Evolutionary conservation across 139 green algal species (phyloP).

Genomic region (Chlamydomonas incerta): DNA sequence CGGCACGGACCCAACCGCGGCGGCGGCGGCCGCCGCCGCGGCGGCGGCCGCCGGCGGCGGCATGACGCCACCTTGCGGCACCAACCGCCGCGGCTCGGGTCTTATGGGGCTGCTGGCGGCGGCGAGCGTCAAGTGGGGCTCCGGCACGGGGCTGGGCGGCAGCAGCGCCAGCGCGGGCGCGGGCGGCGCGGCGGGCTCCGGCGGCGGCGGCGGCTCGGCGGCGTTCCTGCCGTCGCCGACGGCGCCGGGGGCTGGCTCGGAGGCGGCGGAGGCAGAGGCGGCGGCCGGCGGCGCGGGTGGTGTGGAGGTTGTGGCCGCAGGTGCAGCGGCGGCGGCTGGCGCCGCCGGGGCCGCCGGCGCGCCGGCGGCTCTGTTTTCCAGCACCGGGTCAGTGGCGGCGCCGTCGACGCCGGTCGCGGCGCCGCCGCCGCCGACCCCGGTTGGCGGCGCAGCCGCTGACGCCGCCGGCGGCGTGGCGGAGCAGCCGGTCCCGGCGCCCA

Average conservation of each 20-base stretch:
- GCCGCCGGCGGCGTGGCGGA: not conserved
- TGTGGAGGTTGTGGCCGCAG: not conserved
- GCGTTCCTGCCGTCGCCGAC: not conserved
- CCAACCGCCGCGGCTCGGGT: not conserved
- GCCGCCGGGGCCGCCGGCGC: constrained; percentile 39
- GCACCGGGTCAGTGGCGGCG: not conserved
- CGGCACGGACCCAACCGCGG: too few species aligned
- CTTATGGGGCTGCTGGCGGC: not conserved
- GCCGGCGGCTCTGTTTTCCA: not conserved
- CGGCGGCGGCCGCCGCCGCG: not conserved
- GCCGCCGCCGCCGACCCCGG: not conserved
- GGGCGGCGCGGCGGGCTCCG: constrained; percentile 47
- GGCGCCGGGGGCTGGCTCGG: too few species aligned
- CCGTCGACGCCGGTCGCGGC: not conserved
- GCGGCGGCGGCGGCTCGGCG: not conserved
- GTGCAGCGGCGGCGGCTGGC: not conserved
- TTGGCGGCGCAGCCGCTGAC: not conserved
- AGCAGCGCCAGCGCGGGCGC: constrained; percentile 74
- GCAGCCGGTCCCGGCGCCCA: constrained; percentile 16
- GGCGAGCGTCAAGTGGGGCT: not conserved
- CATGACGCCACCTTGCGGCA: not conserved
- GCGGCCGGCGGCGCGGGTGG: not conserved
- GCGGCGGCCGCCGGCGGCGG: too few species aligned
- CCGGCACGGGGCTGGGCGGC: constrained; percentile 14
- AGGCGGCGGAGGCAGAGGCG: not conserved